Evolutionary conservation across 1,139 yeast genomes (phyloP).

Genomic region (Kodamaea ohmeri): DNA sequence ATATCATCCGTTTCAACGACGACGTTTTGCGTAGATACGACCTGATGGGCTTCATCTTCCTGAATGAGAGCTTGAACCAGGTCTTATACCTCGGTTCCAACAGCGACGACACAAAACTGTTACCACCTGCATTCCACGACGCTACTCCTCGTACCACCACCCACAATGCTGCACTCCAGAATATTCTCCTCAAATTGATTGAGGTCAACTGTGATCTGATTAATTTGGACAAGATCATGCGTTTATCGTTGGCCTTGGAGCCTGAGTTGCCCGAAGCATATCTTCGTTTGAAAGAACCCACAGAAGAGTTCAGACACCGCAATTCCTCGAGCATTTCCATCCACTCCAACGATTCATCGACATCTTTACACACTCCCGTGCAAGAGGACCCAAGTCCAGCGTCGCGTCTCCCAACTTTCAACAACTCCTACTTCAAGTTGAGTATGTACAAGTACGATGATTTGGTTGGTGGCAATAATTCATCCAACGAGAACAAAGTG

Average conservation of each 20-base stretch:
- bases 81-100: constrained; percentile 42
- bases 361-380: constrained; percentile 12
- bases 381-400: constrained; percentile 17
- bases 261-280: constrained; percentile 44
- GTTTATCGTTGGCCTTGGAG: constrained; percentile 36
- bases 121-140: constrained; percentile 16
- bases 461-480: constrained; percentile 15
- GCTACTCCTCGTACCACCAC: constrained; percentile 11
- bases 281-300: constrained; percentile 17
- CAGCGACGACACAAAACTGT: constrained; percentile 29
- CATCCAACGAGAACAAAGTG: constrained; percentile 14
- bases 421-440: constrained; percentile 38
- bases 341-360: constrained; percentile 28
- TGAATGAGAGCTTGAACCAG: constrained; percentile 47
- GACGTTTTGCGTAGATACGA: constrained; percentile 45
- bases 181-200: constrained; percentile 32
- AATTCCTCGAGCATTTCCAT: constrained; percentile 27
- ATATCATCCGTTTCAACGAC: constrained; percentile 42
- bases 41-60: constrained; percentile 45
- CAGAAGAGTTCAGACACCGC: constrained; percentile 11
- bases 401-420: constrained; percentile 36
- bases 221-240: constrained; percentile 40
- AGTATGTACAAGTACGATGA: constrained; percentile 40
- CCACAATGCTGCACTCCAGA: constrained; percentile 17
- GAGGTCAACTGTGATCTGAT: constrained; percentile 42